phyloP scores from a whole-genome alignment of 2,329 filamentous ascomycete genomes.

The Hyphodiscus sp. region DNA sequence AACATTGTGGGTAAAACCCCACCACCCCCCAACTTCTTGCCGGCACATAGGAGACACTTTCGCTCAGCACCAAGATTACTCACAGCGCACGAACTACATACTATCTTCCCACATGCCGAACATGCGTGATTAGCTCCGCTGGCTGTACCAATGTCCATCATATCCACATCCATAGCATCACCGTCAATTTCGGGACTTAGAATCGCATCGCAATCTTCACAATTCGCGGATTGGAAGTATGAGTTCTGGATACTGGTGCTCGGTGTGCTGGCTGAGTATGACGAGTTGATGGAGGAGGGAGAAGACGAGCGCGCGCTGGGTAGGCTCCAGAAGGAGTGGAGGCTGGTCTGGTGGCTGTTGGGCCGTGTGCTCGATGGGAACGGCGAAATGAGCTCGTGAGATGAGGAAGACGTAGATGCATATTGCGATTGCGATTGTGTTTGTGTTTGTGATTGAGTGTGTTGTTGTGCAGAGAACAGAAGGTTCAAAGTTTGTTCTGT shows the following conservation, averaged over 20 bases:
- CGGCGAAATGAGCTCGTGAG: constrained; percentile 13
- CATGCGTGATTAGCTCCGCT: constrained; percentile 36
- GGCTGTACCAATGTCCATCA: constrained; percentile 33
- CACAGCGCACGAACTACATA: constrained; percentile 54
- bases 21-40: constrained; percentile 16
- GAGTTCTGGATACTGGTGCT: constrained; percentile 7
- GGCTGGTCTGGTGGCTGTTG: constrained; percentile 39
- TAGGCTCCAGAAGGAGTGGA: constrained; percentile 58
- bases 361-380: constrained; percentile 11
- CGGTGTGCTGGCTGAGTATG: constrained; percentile 18
- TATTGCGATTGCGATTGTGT: constrained; percentile 9
- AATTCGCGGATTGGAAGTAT: constrained; percentile 33
- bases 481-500: constrained; percentile 46
- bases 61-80: constrained; percentile 50
- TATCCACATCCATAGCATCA: constrained; percentile 38
- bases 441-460: constrained; percentile 23
- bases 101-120: constrained; percentile 45
- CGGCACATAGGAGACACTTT: constrained; percentile 46
- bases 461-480: constrained; percentile 50
- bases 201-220: constrained; percentile 47
- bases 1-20: constrained; percentile 2
- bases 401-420: constrained; percentile 14
- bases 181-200: constrained; percentile 22
- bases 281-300: constrained; percentile 26
- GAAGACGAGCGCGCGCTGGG: constrained; percentile 29